These are phyloP conservation scores for Fusarium xylarioides DNA, from an alignment of 2,329 filamentous ascomycete genomes.

Conservation along the genomic window DNA sequence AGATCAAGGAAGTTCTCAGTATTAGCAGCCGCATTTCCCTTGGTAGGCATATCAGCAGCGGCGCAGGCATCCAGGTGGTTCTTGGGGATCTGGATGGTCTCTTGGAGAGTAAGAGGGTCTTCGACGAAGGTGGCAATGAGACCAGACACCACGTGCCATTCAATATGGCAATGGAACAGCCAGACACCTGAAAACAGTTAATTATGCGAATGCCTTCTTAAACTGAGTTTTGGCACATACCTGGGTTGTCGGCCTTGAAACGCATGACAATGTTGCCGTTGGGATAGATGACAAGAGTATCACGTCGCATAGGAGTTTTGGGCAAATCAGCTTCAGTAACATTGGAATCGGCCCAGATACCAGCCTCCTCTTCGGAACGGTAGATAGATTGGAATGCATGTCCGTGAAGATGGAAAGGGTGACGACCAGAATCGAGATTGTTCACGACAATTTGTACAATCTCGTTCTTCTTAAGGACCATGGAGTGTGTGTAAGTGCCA, in stretches of 20 bases:
- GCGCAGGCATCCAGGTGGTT: constrained; percentile 68
- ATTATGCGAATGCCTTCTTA: background rate
- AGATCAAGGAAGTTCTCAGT: constrained; percentile 71
- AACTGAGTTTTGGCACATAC: constrained; percentile 44
- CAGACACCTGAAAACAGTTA: constrained; percentile 59
- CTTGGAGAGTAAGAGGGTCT: constrained; percentile 70
- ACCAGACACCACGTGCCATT: constrained; percentile 77
- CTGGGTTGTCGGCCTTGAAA: constrained; percentile 73
- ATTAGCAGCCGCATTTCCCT: constrained; percentile 81
- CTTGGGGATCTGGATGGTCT: constrained; percentile 66
- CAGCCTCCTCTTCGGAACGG: constrained; percentile 66
- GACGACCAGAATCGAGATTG: constrained; percentile 75
- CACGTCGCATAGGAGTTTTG: constrained; percentile 69
- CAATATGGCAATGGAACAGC: constrained; percentile 84
- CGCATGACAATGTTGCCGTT: constrained; percentile 75
- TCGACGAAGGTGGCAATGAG: constrained; percentile 72
- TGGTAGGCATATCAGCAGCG: constrained; percentile 57
- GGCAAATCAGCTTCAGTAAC: constrained; percentile 58
- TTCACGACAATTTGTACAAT: constrained; percentile 79
- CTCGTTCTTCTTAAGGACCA: constrained; percentile 73
- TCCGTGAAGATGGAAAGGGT: constrained; percentile 83
- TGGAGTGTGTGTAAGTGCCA: constrained; percentile 70
- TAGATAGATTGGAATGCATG: constrained; percentile 76
- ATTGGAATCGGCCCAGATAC: constrained; percentile 59
- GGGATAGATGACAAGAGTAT: constrained; percentile 73